Percentiles rank a stretch among this genome's conserved stretches.
phyloP scores from a whole-genome alignment of 2,329 filamentous ascomycete genomes.

The Teratosphaeria zuluensis region DNA sequence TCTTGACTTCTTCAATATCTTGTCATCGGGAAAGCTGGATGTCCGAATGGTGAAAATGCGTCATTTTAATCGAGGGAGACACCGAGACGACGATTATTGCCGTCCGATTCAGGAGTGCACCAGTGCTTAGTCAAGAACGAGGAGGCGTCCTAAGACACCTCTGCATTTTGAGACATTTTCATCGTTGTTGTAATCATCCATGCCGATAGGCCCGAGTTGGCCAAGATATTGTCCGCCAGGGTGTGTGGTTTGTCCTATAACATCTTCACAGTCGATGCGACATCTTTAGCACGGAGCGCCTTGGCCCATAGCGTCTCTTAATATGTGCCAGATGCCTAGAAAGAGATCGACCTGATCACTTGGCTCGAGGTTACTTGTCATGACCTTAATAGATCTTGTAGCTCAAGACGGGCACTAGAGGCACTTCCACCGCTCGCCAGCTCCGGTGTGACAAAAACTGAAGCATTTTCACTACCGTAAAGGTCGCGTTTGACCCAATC shows the following conservation, averaged over 20 bases:
- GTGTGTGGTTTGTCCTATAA: neutral
- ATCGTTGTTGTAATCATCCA: neutral
- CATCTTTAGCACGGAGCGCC: too few relatives aligned
- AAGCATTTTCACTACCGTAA: neutral
- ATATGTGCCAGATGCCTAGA: neutral
- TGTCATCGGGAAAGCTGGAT: neutral
- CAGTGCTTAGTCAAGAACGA: neutral
- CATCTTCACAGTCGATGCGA: too few relatives aligned
- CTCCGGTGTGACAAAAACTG: neutral
- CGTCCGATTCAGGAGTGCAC: neutral
- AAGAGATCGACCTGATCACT: neutral
- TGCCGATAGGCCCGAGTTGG: neutral
- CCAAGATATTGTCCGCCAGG: neutral
- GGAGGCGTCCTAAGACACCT: neutral
- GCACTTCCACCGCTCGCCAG: neutral
- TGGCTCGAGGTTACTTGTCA: neutral
- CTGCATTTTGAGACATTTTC: neutral
- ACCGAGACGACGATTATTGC: neutral
- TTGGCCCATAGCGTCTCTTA: neutral
- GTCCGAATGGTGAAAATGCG: neutral
- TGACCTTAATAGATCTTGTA: neutral
- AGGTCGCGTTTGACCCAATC: neutral
- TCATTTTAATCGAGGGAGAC: neutral
- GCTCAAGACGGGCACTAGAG: neutral
- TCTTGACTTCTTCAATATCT: neutral